Conservation (phyloP, 2,329 filamentous ascomycete species). For the Sporothrix pseudoabietina region DNA sequence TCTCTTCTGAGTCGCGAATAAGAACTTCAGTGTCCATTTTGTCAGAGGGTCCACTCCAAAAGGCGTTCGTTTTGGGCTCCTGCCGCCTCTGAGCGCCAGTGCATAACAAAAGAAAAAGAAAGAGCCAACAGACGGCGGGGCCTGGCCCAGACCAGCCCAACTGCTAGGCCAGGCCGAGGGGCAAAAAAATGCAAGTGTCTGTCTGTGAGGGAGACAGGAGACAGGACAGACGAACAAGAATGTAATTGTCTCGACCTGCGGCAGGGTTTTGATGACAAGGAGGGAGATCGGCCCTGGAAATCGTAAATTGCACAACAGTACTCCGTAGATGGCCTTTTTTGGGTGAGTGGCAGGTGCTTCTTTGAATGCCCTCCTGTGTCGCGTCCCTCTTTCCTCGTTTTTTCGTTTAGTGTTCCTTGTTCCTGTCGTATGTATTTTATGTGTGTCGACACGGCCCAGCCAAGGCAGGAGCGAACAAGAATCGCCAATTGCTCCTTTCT, state of each 20-base stretch:
- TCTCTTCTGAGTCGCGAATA: neutral
- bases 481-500: slow-evolving; percentile 3
- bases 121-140: slow-evolving; percentile 1
- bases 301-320: neutral
- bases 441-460: slow-evolving; percentile 17
- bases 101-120: neutral
- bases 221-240: slow-evolving; percentile 6
- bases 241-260: slow-evolving; percentile 23
- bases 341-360: too few species aligned
- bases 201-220: neutral
- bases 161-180: slow-evolving; percentile 15
- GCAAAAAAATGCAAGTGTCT: slow-evolving; percentile 9
- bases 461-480: slow-evolving; percentile 27
- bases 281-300: slow-evolving; percentile 18
- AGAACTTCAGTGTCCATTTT: neutral
- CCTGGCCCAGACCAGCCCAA: neutral
- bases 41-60: neutral
- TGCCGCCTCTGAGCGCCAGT: slow-evolving; percentile 12
- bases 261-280: slow-evolving; percentile 22
- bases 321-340: neutral
- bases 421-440: neutral
- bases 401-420: neutral
- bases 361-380: neutral
- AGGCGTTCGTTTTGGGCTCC: neutral
- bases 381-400: slow-evolving; percentile 5